phyloP scores from a whole-genome alignment of 805 yeast species.

The Hanseniaspora jakobsenii region DNA sequence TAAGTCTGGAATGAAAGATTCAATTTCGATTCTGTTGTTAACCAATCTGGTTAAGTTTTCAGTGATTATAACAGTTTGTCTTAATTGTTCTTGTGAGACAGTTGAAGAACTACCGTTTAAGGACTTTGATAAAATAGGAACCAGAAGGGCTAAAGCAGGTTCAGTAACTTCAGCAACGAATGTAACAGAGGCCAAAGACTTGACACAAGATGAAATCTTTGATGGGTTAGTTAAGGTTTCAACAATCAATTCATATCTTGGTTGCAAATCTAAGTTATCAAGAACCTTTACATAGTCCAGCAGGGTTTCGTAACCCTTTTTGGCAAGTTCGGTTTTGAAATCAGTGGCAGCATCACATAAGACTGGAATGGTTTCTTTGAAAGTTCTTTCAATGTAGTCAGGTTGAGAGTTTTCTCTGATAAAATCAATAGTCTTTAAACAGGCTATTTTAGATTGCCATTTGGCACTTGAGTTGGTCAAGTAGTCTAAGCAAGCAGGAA shows the following conservation, averaged over 20 bases:
- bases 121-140: constrained; percentile 85
- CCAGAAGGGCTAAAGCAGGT: constrained; percentile 80
- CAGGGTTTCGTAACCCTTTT: constrained; percentile 64
- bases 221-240: constrained; percentile 83
- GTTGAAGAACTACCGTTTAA: constrained; percentile 52
- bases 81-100: constrained; percentile 78
- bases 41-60: constrained; percentile 93
- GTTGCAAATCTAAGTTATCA: constrained; percentile 84
- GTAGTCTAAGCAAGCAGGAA: constrained; percentile 50
- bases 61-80: constrained; percentile 91
- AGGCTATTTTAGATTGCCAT: constrained; percentile 83
- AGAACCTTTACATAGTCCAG: constrained; percentile 62
- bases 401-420: constrained; percentile 69
- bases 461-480: constrained; percentile 68
- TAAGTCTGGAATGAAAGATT: constrained; percentile 69
- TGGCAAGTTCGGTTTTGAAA: constrained; percentile 90
- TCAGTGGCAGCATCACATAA: constrained; percentile 85
- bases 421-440: constrained; percentile 59
- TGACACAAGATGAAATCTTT: constrained; percentile 79
- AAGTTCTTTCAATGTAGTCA: constrained; percentile 72
- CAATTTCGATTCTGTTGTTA: constrained; percentile 85
- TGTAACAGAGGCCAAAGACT: constrained; percentile 81
- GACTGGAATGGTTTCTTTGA: constrained; percentile 67
- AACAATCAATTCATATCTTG: constrained; percentile 72
- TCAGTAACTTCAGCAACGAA: constrained; percentile 98